These are phyloP conservation scores for Phylloboletellus chloephorus DNA, from an alignment of 1,284 basidiomycete species.

Conservation along the genomic window DNA sequence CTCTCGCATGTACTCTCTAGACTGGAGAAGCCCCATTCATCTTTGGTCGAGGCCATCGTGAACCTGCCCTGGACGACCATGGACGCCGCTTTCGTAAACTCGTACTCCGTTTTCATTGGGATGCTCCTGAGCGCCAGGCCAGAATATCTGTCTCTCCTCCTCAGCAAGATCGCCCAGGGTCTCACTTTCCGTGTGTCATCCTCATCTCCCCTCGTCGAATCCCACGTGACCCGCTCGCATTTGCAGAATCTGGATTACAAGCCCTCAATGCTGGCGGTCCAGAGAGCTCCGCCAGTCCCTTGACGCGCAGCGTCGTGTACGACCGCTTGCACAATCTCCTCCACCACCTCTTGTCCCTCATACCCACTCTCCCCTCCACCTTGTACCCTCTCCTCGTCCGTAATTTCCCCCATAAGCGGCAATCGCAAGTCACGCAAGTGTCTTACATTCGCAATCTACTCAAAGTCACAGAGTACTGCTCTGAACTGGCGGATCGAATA, in stretches of 20 bases:
- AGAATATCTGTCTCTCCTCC: slow-evolving; percentile 84
- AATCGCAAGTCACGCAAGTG: slow-evolving; percentile 74
- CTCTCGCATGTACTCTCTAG: slow-evolving; percentile 78
- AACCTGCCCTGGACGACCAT: slow-evolving; percentile 89
- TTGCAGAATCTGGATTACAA: slow-evolving; percentile 63
- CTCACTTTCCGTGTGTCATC: slow-evolving; percentile 79
- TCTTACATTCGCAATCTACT: slow-evolving; percentile 93
- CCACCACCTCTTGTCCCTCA: slow-evolving; percentile 77
- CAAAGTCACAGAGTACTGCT: slow-evolving; percentile 82
- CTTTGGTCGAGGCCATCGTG: slow-evolving; percentile 85
- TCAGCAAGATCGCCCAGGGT: slow-evolving; percentile 77
- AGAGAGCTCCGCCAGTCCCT: slow-evolving; percentile 58
- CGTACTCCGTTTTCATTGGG: slow-evolving; percentile 84
- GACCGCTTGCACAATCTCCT: slow-evolving; percentile 85
- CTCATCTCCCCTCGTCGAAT: slow-evolving; percentile 4
- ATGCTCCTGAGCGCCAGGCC: slow-evolving; percentile 92
- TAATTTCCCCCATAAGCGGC: slow-evolving; percentile 92
- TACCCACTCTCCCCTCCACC: slow-evolving; percentile 85
- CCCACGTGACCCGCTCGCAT: slow-evolving; percentile 13
- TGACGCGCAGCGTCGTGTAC: slow-evolving; percentile 82
- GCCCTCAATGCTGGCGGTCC: slow-evolving; percentile 51
- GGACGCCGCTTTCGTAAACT: slow-evolving; percentile 77
- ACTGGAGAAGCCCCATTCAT: slow-evolving; percentile 74
- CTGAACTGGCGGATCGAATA: slow-evolving; percentile 82
- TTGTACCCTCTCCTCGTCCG: slow-evolving; percentile 80